A percentile compares a stretch with the other conserved stretches of the same genome.
phyloP scores from a whole-genome alignment of 73 alveolate genomes.

The Uronychia setigera region DNA sequence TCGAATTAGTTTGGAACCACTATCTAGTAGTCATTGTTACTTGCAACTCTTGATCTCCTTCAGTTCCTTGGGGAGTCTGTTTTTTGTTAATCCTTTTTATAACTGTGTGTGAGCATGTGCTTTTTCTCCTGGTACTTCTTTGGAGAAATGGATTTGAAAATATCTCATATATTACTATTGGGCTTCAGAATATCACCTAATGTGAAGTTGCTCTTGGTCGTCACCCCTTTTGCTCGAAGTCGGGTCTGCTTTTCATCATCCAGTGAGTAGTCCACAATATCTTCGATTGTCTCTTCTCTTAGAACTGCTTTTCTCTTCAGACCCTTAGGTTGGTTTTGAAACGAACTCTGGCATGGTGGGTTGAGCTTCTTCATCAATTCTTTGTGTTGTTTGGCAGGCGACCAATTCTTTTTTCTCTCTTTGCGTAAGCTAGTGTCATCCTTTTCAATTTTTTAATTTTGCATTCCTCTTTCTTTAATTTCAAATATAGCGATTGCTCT shows the following conservation, averaged over 20 bases:
- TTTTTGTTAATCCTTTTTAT: no score
- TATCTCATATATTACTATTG: background rate
- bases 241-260: background rate
- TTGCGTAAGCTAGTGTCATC: background rate
- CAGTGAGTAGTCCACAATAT: background rate
- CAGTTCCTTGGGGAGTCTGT: no score
- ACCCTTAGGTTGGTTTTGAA: background rate
- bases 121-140: background rate
- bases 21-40: background rate
- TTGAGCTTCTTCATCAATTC: slow-evolving; percentile 1
- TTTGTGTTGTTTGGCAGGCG: background rate
- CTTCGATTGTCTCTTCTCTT: background rate
- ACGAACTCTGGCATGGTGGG: background rate
- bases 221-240: background rate
- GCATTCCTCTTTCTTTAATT: background rate
- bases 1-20: background rate
- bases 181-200: background rate
- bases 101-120: background rate
- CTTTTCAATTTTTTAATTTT: background rate
- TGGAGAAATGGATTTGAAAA: background rate
- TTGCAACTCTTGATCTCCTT: background rate
- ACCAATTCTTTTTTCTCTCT: background rate
- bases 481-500: background rate
- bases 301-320: background rate
- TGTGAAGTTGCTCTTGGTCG: background rate